Percentiles rank a stretch among this genome's conserved stretches.
These are phyloP conservation scores for Gymnopilus junonius DNA, from an alignment of 768 basidiomycete genomes.

Conservation along the genomic window DNA sequence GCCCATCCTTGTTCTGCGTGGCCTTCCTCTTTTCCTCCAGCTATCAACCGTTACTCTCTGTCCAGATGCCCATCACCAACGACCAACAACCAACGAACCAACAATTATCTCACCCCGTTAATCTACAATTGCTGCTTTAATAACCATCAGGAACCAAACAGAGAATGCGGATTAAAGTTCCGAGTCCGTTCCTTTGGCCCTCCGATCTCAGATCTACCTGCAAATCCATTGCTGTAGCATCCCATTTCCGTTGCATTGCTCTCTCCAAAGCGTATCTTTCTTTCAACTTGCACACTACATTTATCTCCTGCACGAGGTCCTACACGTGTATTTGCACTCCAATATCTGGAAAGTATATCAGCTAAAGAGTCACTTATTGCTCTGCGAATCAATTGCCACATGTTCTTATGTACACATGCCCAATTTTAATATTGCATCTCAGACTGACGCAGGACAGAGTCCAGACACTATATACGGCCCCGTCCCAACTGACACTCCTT, in stretches of 20 bases:
- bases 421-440: not conserved
- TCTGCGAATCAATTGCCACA: conserved; percentile 12
- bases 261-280: not conserved
- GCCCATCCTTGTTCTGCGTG: not conserved
- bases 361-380: not conserved
- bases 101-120: conserved; percentile 18
- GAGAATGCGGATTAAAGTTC: conserved; percentile 19
- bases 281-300: not conserved
- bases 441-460: not conserved
- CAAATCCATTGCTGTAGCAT: not conserved
- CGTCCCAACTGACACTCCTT: not conserved
- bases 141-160: conserved; percentile 26
- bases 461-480: not conserved
- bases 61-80: not conserved
- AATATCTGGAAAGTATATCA: not conserved
- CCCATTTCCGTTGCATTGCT: not conserved
- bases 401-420: conserved; percentile 11
- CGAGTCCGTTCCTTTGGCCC: conserved; percentile 22
- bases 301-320: not conserved
- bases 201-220: conserved; percentile 15
- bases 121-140: conserved; percentile 11
- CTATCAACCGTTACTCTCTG: not conserved
- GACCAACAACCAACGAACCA: not conserved
- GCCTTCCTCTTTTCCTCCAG: not conserved
- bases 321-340: not conserved